phyloP scores from a whole-genome alignment of 2,329 filamentous ascomycete species.

The Botrytis hyacinthi region DNA sequence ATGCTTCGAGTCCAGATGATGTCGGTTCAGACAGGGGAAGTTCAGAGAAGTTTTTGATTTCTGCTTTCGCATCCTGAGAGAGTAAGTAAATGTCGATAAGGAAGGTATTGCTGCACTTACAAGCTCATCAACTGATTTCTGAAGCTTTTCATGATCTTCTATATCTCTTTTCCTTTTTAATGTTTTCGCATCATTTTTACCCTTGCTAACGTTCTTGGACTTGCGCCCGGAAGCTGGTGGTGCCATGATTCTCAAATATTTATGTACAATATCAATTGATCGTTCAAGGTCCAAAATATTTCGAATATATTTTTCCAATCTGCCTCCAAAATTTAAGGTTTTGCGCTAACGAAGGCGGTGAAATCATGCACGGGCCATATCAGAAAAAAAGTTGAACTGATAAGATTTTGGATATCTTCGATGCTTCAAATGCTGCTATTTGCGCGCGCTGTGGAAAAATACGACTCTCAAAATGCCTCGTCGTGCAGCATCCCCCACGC shows the following conservation, averaged over 20 bases:
- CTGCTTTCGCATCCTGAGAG: slow-evolving; percentile 36
- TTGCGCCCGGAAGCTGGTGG: slow-evolving; percentile 29
- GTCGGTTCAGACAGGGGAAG: slow-evolving; percentile 85
- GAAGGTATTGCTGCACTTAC: slow-evolving; percentile 28
- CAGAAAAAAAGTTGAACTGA: slow-evolving; percentile 23
- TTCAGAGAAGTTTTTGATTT: slow-evolving; percentile 68
- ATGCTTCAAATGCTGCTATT: background rate
- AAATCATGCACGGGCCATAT: background rate
- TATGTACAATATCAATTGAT: slow-evolving; percentile 4
- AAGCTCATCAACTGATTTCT: slow-evolving; percentile 36
- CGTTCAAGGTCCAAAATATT: slow-evolving; percentile 12
- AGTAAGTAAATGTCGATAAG: slow-evolving; percentile 23
- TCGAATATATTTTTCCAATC: slow-evolving; percentile 21
- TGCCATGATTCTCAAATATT: slow-evolving; percentile 29
- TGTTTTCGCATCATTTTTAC: slow-evolving; percentile 30
- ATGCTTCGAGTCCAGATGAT: slow-evolving; percentile 72
- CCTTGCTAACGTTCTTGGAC: slow-evolving; percentile 26
- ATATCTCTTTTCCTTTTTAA: slow-evolving; percentile 38
- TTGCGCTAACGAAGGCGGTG: slow-evolving; percentile 22
- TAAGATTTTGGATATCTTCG: slow-evolving; percentile 23
- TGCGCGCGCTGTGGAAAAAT: slow-evolving; percentile 20
- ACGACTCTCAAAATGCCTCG: slow-evolving; percentile 57
- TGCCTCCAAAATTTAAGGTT: slow-evolving; percentile 21
- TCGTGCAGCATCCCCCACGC: slow-evolving; percentile 74
- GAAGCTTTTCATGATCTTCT: slow-evolving; percentile 36